Conservation (phyloP, 306 rosid species). For the Abrus pulchellus region DNA sequence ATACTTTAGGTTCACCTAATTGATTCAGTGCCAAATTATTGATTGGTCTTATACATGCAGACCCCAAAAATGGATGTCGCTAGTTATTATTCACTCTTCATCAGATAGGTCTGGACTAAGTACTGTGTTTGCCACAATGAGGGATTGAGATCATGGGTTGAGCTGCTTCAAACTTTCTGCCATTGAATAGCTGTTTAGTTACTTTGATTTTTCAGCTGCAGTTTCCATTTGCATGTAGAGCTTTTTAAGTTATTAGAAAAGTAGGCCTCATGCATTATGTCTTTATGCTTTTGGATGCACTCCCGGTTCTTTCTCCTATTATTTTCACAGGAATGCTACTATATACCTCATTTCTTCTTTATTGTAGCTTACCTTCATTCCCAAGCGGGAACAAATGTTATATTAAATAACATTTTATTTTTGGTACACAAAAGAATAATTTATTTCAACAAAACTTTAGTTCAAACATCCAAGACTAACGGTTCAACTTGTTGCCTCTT, state of each 20-base stretch:
- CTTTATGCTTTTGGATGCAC: conserved; percentile 47
- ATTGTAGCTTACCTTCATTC: conserved; percentile 48
- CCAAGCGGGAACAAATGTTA: conserved; percentile 39
- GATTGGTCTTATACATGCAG: conserved; percentile 50
- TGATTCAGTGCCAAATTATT: conserved; percentile 43
- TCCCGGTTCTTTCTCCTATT: conserved; percentile 36
- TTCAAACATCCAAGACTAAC: not conserved
- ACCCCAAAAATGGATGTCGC: conserved; percentile 48
- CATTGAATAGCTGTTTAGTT: conserved; percentile 50
- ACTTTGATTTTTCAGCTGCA: conserved; percentile 47
- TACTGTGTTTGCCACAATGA: conserved; percentile 50
- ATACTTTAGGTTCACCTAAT: conserved; percentile 28
- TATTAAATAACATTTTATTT: not conserved
- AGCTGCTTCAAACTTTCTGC: conserved; percentile 43
- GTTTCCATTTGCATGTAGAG: conserved; percentile 49
- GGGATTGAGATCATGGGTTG: conserved; percentile 38
- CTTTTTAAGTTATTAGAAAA: conserved; percentile 35
- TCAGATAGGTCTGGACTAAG: conserved; percentile 18
- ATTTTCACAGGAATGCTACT: conserved; percentile 45
- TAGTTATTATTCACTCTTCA: conserved; percentile 38
- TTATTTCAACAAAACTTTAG: not conserved
- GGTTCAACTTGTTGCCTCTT: not conserved
- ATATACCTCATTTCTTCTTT: conserved; percentile 28
- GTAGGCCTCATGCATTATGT: conserved; percentile 44
- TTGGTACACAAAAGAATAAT: not conserved